Percentiles rank a stretch among this genome's conserved stretches.
Conservation (phyloP, 2,329 filamentous ascomycete species). For the Penicillium polonicum region DNA sequence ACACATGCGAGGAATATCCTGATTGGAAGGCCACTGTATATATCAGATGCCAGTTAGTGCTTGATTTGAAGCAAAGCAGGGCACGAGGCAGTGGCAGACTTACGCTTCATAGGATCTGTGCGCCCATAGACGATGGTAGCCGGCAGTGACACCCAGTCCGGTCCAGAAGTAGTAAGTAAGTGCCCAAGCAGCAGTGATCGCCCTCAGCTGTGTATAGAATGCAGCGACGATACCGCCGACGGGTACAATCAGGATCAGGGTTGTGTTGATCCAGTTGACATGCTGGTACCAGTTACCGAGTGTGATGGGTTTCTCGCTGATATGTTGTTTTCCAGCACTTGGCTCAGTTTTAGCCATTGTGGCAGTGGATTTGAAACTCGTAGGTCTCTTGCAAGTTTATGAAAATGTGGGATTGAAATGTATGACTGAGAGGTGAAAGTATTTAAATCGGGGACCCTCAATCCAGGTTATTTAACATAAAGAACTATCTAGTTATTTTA, state of each 20-base stretch:
- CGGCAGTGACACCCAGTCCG: slow-evolving; percentile 71
- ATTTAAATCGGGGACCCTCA: too few relatives aligned
- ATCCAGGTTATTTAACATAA: background rate
- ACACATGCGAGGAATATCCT: slow-evolving; percentile 75
- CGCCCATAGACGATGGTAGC: slow-evolving; percentile 79
- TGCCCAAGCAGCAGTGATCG: slow-evolving; percentile 67
- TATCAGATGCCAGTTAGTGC: background rate
- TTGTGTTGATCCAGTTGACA: slow-evolving; percentile 84
- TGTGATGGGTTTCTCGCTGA: slow-evolving; percentile 75
- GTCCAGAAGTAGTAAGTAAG: slow-evolving; percentile 77
- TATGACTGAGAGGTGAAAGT: background rate
- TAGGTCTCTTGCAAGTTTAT: background rate
- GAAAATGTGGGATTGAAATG: background rate
- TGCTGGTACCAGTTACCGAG: slow-evolving; percentile 80
- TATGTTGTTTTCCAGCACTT: slow-evolving; percentile 63
- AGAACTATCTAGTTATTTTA: background rate
- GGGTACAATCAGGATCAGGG: slow-evolving; percentile 73
- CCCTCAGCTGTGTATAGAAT: slow-evolving; percentile 70
- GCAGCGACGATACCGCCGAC: slow-evolving; percentile 67
- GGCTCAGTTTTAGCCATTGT: slow-evolving; percentile 2
- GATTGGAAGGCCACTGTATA: slow-evolving; percentile 63
- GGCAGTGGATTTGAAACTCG: background rate
- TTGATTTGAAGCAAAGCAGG: background rate
- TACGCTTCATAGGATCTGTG: slow-evolving; percentile 66
- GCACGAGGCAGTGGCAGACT: background rate